These are phyloP conservation scores for Beauveria sp. DNA, from an alignment of 2,329 filamentous ascomycete genomes.

Conservation along the genomic window DNA sequence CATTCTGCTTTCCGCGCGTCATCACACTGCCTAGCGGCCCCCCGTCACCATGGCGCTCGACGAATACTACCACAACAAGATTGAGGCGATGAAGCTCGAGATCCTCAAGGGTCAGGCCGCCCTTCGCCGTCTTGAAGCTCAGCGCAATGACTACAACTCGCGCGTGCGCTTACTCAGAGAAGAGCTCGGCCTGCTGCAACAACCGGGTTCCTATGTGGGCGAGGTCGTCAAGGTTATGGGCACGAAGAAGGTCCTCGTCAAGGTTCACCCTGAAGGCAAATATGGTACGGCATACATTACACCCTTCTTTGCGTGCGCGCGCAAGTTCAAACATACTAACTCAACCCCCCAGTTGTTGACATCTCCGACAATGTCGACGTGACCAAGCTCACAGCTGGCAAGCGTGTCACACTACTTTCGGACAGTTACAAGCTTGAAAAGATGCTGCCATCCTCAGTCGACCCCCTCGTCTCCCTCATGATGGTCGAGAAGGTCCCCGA, in stretches of 20 bases:
- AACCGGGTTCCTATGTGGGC: slow-evolving; percentile 95
- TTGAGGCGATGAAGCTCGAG: slow-evolving; percentile 99
- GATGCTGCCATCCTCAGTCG: slow-evolving; percentile 95
- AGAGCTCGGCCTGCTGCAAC: slow-evolving; percentile 90
- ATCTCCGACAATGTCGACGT: slow-evolving; percentile 92
- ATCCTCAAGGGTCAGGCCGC: slow-evolving; percentile 98
- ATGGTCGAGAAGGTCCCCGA: slow-evolving; percentile 99
- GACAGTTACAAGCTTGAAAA: slow-evolving; percentile 99
- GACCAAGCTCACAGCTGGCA: slow-evolving; percentile 89
- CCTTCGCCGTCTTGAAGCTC: slow-evolving; percentile 87
- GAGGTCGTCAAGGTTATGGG: slow-evolving; percentile 99
- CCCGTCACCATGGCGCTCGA: slow-evolving; percentile 83
- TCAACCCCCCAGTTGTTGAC: slow-evolving; percentile 66
- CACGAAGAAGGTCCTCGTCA: slow-evolving; percentile 97
- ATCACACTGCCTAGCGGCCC: slow-evolving; percentile 8
- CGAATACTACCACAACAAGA: slow-evolving; percentile 99
- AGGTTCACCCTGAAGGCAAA: slow-evolving; percentile 99
- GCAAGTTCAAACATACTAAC: background rate
- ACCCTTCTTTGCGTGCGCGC: background rate
- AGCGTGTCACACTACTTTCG: slow-evolving; percentile 91
- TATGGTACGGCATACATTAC: slow-evolving; percentile 59
- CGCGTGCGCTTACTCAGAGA: slow-evolving; percentile 89
- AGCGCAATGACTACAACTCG: slow-evolving; percentile 99
- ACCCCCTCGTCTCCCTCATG: slow-evolving; percentile 98
- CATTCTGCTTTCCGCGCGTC: background rate